Conservation (phyloP, 805 yeast species). For the Saccharomycopsis amapae region DNA sequence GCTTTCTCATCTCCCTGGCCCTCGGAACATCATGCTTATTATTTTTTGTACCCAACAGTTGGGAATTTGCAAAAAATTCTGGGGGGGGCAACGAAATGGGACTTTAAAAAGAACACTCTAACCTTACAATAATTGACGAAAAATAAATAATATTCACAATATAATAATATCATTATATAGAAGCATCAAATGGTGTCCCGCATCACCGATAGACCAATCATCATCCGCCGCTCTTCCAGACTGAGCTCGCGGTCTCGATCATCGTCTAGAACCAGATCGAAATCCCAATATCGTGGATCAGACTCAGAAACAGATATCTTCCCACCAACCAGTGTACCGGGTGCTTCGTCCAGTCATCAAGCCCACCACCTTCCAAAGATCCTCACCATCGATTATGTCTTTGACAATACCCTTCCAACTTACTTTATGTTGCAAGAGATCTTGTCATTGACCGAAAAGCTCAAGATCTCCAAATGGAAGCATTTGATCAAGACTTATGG, state of each 20-base stretch:
- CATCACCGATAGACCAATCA: conserved; percentile 15
- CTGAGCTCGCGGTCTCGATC: conserved; percentile 32
- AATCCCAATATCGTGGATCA: conserved; percentile 28
- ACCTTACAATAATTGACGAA: no score
- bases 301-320: conserved; percentile 21
- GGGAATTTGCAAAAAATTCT: no score
- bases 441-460: conserved; percentile 50
- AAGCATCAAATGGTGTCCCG: conserved; percentile 13
- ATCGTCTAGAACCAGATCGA: conserved; percentile 32
- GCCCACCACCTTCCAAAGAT: conserved; percentile 26
- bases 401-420: conserved; percentile 74
- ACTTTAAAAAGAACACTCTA: no score
- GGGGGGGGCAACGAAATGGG: no score
- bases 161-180: no score
- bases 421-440: conserved; percentile 83
- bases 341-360: not conserved
- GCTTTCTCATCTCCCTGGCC: no score
- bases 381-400: conserved; percentile 46
- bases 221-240: conserved; percentile 15
- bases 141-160: no score
- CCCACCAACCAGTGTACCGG: not conserved
- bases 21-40: no score
- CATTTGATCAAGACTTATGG: conserved; percentile 34
- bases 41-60: no score
- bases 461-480: conserved; percentile 78